Evolutionary conservation across 305 asterid genomes (phyloP).

Genomic region (Solanum hybrid): DNA sequence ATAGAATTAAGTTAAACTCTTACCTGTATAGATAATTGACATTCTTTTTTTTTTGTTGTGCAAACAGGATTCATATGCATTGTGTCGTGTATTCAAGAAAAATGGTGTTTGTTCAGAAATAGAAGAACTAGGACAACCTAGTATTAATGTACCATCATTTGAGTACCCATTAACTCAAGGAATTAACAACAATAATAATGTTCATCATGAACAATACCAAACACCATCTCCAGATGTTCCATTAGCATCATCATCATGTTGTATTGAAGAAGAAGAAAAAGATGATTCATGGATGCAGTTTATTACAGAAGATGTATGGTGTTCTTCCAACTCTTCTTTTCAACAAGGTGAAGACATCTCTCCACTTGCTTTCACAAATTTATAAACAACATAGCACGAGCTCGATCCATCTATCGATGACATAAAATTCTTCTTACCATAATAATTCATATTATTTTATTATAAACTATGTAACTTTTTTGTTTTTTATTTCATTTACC

Average conservation of each 20-base stretch:
- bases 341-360: constrained; percentile 50
- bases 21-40: not conserved
- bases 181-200: constrained; percentile 9
- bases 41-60: not conserved
- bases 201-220: constrained; percentile 28
- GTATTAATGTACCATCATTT: constrained; percentile 33
- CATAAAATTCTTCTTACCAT: not conserved
- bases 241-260: constrained; percentile 51
- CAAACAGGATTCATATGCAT: constrained; percentile 79
- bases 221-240: constrained; percentile 71
- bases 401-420: constrained; percentile 1
- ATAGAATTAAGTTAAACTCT: not conserved
- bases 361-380: constrained; percentile 49
- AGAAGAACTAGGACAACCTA: constrained; percentile 72
- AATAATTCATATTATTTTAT: constrained; percentile 14
- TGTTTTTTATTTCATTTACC: constrained; percentile 4
- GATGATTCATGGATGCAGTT: constrained; percentile 99
- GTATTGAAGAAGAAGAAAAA: constrained; percentile 60
- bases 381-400: constrained; percentile 3
- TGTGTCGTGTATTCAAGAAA: constrained; percentile 94
- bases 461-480: constrained; percentile 12
- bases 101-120: constrained; percentile 68
- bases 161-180: constrained; percentile 46
- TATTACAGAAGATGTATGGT: constrained; percentile 90
- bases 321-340: constrained; percentile 40